Evolutionary conservation across 2,329 filamentous ascomycete genomes (phyloP).

Genomic region (Sarocladium oryzae): DNA sequence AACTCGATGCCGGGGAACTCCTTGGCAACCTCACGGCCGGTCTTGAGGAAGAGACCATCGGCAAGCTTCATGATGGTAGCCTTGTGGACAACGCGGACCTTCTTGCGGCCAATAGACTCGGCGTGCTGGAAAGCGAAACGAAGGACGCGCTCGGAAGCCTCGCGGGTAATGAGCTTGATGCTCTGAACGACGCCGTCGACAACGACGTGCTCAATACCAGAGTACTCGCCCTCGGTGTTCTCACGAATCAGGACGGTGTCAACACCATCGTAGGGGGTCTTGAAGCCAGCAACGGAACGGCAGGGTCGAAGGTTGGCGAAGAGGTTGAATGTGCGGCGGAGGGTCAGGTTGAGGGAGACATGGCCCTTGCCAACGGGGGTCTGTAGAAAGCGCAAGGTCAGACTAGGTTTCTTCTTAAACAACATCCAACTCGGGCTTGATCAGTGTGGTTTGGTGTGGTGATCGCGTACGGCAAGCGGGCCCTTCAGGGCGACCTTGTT

Average conservation of each 20-base stretch:
- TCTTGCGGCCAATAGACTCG: slow-evolving; percentile 84
- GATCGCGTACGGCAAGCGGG: slow-evolving; percentile 71
- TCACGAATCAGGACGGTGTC: slow-evolving; percentile 97
- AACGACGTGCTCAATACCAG: slow-evolving; percentile 96
- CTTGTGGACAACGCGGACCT: slow-evolving; percentile 98
- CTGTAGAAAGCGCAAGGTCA: slow-evolving; percentile 34
- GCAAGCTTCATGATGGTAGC: slow-evolving; percentile 99
- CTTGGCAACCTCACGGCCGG: slow-evolving; percentile 79
- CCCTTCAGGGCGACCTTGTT: slow-evolving; percentile 99
- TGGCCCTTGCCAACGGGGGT: slow-evolving; percentile 98
- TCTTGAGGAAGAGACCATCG: slow-evolving; percentile 94
- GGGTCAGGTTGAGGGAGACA: slow-evolving; percentile 96
- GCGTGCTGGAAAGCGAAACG: slow-evolving; percentile 98
- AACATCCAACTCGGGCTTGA: too few relatives aligned
- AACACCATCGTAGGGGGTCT: slow-evolving; percentile 96
- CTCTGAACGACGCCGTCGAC: slow-evolving; percentile 97
- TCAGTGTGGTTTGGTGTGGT: too few relatives aligned
- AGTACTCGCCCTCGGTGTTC: slow-evolving; percentile 99
- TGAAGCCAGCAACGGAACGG: slow-evolving; percentile 93
- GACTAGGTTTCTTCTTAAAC: neutral
- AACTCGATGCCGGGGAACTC: slow-evolving; percentile 96
- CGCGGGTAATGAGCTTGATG: slow-evolving; percentile 98
- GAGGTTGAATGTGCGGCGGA: slow-evolving; percentile 98
- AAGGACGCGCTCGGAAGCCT: slow-evolving; percentile 90
- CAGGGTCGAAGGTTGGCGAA: slow-evolving; percentile 99